phyloP scores from a whole-genome alignment of 2,329 filamentous ascomycete species.

The Geosmithia morbida region DNA sequence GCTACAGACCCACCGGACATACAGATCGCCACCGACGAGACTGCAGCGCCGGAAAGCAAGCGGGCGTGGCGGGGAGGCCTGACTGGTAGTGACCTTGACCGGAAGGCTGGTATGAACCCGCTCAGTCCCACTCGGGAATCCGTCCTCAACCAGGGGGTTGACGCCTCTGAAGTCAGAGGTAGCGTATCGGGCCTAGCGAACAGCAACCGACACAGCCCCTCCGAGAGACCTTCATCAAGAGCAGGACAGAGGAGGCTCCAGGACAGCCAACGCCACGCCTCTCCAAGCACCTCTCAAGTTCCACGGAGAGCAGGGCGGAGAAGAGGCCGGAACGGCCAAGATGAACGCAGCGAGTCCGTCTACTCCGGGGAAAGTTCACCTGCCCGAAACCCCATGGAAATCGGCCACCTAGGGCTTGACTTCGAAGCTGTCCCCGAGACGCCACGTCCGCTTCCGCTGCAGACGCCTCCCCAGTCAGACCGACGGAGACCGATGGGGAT shows the following conservation, averaged over 20 bases:
- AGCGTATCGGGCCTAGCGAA: background rate
- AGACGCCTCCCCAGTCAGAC: background rate
- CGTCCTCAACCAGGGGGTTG: background rate
- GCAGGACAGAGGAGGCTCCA: no score
- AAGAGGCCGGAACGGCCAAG: background rate
- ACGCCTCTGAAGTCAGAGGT: background rate
- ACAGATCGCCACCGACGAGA: conserved; percentile 2
- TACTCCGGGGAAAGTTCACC: background rate
- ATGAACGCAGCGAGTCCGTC: background rate
- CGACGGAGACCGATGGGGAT: background rate
- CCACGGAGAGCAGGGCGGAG: background rate
- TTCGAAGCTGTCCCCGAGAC: background rate
- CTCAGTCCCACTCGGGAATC: background rate
- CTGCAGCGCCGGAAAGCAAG: background rate
- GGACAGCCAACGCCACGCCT: no score
- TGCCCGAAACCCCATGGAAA: background rate
- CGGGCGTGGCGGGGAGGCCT: background rate
- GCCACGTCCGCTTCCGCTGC: background rate
- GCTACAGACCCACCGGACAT: background rate
- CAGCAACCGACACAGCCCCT: no score
- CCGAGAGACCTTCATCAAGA: no score
- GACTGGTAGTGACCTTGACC: background rate
- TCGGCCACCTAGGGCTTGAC: background rate
- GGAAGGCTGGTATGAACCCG: background rate
- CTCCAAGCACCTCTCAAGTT: background rate